These are phyloP conservation scores for Albizia julibrissin DNA, from an alignment of 306 rosid genomes.

Conservation along the genomic window DNA sequence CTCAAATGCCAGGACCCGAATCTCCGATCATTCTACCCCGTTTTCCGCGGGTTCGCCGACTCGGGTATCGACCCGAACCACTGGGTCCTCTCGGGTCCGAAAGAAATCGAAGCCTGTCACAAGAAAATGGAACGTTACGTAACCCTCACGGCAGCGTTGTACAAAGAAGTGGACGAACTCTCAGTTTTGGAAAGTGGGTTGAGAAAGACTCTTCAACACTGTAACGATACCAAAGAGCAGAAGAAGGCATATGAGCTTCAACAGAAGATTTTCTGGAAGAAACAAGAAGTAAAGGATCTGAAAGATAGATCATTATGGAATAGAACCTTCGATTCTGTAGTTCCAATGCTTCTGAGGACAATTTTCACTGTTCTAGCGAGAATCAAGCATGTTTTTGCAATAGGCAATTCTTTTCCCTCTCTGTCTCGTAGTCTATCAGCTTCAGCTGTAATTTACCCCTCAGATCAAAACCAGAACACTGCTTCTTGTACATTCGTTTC, in stretches of 20 bases:
- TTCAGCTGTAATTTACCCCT: conserved; percentile 79
- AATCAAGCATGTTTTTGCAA: conserved; percentile 75
- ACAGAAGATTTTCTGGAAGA: conserved; percentile 84
- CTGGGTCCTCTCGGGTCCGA: conserved; percentile 54
- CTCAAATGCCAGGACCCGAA: conserved; percentile 47
- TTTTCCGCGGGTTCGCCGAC: conserved; percentile 62
- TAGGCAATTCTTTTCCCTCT: conserved; percentile 47
- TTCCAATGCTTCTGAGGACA: conserved; percentile 61
- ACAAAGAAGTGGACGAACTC: conserved; percentile 81
- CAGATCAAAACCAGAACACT: conserved; percentile 48
- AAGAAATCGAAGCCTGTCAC: conserved; percentile 65
- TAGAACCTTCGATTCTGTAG: conserved; percentile 65
- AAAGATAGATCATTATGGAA: conserved; percentile 80
- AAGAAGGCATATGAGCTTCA: conserved; percentile 67
- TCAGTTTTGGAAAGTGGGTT: conserved; percentile 52
- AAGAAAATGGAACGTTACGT: conserved; percentile 80
- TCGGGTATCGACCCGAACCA: conserved; percentile 61
- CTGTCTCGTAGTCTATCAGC: conserved; percentile 69
- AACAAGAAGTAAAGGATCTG: conserved; percentile 76
- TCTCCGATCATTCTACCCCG: conserved; percentile 43
- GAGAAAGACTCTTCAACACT: conserved; percentile 40
- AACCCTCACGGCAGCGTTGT: conserved; percentile 58
- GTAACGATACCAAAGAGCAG: conserved; percentile 46
- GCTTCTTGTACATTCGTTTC: conserved; percentile 37
- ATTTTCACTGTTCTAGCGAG: conserved; percentile 72